Conservation (phyloP, 257 asterid genomes). For the Mentha longifolia region DNA sequence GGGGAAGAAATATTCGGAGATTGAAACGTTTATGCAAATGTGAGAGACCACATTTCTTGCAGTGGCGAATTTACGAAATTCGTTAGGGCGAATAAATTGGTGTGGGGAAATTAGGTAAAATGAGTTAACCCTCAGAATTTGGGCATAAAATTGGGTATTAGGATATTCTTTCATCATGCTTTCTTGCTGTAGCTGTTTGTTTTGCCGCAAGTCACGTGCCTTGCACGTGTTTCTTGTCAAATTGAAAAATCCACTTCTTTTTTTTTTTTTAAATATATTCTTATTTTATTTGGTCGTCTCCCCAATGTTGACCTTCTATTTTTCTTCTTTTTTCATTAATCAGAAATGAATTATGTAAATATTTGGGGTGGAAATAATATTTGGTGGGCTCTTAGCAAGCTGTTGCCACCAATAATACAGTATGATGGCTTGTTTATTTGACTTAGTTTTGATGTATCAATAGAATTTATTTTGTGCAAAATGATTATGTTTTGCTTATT, state of each 20-base stretch:
- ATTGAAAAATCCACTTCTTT: not conserved
- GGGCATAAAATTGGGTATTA: slow-evolving; percentile 41
- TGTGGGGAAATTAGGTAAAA: slow-evolving; percentile 41
- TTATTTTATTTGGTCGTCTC: not conserved
- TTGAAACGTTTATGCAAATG: slow-evolving; percentile 21
- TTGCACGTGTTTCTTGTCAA: slow-evolving; percentile 35
- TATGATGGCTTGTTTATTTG: not conserved
- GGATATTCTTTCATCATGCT: slow-evolving; percentile 45
- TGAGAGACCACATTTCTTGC: slow-evolving; percentile 31
- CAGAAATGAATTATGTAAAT: not conserved
- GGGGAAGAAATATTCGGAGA: not conserved
- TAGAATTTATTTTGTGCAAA: not conserved
- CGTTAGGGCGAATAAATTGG: slow-evolving; percentile 30
- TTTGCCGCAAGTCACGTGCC: slow-evolving; percentile 44
- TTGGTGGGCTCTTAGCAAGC: slow-evolving; percentile 31
- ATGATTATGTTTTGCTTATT: slow-evolving; percentile 6
- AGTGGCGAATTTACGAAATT: slow-evolving; percentile 23
- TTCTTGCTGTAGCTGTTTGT: slow-evolving; percentile 33
- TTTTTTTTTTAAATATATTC: too few relatives aligned
- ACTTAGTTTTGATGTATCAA: not conserved
- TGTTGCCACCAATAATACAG: slow-evolving; percentile 39
- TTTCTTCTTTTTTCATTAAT: not conserved
- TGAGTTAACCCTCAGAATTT: slow-evolving; percentile 33
- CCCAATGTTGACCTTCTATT: not conserved
- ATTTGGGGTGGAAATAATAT: not conserved